Base-by-base conservation (phyloP, 768 basidiomycete genomes). In the Macrolepiota albuminosa region DNA sequence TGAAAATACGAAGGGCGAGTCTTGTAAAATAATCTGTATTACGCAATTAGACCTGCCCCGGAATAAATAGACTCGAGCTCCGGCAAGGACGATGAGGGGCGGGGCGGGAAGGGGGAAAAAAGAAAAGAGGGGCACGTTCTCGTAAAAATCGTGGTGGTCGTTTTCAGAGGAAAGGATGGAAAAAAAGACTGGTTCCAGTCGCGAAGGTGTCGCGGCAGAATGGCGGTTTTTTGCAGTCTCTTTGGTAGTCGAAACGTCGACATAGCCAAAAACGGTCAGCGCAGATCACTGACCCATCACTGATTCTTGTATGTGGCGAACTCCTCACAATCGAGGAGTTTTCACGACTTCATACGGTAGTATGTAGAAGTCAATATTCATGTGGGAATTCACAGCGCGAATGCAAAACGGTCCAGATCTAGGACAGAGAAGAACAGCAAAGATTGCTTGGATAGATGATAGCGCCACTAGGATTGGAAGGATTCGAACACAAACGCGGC, bases 261-360 rank as follows among this genome's bases (percentile, higher is more conserved):
- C 40, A 33, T 31, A 8, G 18, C 53, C 53, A 42, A n/a, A 51
- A 54, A n/a, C 29, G 39, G 53, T n/a, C 53, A 42, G 39, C 39
- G 53, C 10, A 54, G 53, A 54, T 54, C 53, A 54, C 11, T 42
- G n/a, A 29, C 26, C 53, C 53, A 18, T 54, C 39, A 54, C 53
- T 31, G 10, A 42, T 18, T 13, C 16, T 8, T 5, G 7, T 40
- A 40, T 40, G 39, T 54, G 53, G 53, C 39, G 39, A 40, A 29
- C 10, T n/a, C 26, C 24, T 36, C 13, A 52, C 24, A 37, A 36
- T 16, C 21, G 34, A 16, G 14, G 34, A 52, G 34, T n/a, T 14
- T 24, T 21, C 2, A 4, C 6, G 34, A 51, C 11, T 51, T 11
- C 11, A 11, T 36, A 21, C 14, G 10, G 13, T 3, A 16, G 3